Evolutionary conservation across 1,284 basidiomycete species (phyloP).

Genomic region (Rhodotorula sp.): DNA sequence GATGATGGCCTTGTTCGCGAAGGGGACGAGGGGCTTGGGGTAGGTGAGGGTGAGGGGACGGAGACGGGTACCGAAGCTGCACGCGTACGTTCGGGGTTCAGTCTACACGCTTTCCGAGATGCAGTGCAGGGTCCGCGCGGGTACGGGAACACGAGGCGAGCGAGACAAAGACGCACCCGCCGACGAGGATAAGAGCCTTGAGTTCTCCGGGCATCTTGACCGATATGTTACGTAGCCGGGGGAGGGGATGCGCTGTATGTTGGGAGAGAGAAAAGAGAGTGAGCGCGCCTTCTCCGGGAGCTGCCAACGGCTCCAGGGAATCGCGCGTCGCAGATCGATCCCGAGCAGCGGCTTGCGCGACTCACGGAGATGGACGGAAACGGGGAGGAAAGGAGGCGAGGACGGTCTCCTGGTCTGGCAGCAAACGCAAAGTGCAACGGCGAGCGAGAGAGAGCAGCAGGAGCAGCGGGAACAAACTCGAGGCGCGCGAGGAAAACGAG

Average conservation of each 20-base stretch:
- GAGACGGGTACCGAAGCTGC: slow-evolving; percentile 55
- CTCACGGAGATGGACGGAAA: not conserved
- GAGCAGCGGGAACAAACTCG: too few relatives aligned
- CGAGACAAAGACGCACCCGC: slow-evolving; percentile 26
- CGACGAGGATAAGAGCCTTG: slow-evolving; percentile 43
- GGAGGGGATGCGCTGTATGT: not conserved
- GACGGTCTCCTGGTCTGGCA: too few relatives aligned
- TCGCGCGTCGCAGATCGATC: not conserved
- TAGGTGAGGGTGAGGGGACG: slow-evolving; percentile 56
- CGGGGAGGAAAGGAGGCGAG: too few relatives aligned
- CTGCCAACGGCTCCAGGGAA: not conserved
- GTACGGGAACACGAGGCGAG: not conserved
- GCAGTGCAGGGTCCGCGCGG: not conserved
- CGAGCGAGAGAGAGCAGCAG: too few relatives aligned
- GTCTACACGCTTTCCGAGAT: not conserved
- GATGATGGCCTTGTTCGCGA: slow-evolving; percentile 44
- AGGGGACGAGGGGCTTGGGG: slow-evolving; percentile 55
- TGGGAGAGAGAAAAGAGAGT: not conserved
- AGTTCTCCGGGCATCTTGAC: slow-evolving; percentile 30
- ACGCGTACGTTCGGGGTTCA: too few relatives aligned
- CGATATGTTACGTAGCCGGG: too few relatives aligned
- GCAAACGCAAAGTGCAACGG: too few relatives aligned
- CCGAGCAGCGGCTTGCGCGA: not conserved
- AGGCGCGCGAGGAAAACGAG: too few relatives aligned
- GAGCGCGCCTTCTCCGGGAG: not conserved